A percentile compares a stretch with the other conserved stretches of the same genome.
Evolutionary conservation across 257 asterid genomes (phyloP).

Genomic region (Craterostigma plantagineum): DNA sequence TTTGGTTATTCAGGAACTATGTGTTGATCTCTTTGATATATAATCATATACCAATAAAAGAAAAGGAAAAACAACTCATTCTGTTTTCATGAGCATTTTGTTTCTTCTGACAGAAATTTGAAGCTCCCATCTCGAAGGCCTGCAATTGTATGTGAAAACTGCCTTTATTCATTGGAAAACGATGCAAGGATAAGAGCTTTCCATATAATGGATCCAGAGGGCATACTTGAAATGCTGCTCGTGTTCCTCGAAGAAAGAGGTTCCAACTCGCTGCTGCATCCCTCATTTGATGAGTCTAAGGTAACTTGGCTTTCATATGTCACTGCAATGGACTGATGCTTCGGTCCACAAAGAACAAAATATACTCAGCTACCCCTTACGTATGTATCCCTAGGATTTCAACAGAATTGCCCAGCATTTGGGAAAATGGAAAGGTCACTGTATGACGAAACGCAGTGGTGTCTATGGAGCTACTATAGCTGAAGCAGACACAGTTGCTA

Average conservation of each 20-base stretch:
- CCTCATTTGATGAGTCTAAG: slow-evolving; percentile 41
- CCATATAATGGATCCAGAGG: slow-evolving; percentile 70
- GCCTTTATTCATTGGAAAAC: slow-evolving; percentile 62
- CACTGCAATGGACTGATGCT: slow-evolving; percentile 4
- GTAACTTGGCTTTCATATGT: slow-evolving; percentile 16
- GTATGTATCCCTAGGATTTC: slow-evolving; percentile 29
- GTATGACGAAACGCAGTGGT: slow-evolving; percentile 78
- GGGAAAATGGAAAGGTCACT: slow-evolving; percentile 87
- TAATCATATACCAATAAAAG: too few species aligned
- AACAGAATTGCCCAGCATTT: slow-evolving; percentile 47
- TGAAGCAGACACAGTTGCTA: slow-evolving; percentile 54
- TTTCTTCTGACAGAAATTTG: slow-evolving; percentile 35
- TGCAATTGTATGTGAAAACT: slow-evolving; percentile 80
- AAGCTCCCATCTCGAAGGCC: slow-evolving; percentile 87
- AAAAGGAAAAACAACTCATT: background rate
- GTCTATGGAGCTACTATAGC: slow-evolving; percentile 82
- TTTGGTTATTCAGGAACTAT: too few species aligned
- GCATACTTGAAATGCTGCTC: slow-evolving; percentile 58
- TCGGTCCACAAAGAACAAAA: background rate
- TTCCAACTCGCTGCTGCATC: slow-evolving; percentile 22
- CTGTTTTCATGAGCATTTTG: slow-evolving; percentile 2
- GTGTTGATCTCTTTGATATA: too few species aligned
- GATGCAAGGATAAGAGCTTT: slow-evolving; percentile 66
- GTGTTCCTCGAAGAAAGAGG: slow-evolving; percentile 81
- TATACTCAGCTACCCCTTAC: slow-evolving; percentile 4